A percentile compares a stretch with the other conserved stretches of the same genome.
Conservation (phyloP, 2,329 filamentous ascomycete genomes). For the Botrytis porri region DNA sequence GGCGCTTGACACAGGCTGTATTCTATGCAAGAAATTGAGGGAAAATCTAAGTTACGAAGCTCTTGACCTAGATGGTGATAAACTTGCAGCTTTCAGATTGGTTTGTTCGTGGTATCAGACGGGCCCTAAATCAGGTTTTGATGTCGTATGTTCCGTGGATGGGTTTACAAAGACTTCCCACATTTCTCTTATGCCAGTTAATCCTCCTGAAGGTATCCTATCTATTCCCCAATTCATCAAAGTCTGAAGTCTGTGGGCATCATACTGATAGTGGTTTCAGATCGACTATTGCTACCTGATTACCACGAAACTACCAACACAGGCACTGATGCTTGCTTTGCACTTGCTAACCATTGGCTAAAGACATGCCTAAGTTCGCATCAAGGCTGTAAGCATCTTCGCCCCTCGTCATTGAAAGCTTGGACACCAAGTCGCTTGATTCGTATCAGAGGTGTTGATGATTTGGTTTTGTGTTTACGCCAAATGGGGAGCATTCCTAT, state of each 20-base stretch:
- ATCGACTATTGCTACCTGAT: neutral
- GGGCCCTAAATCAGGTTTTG: no score
- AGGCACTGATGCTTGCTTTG: neutral
- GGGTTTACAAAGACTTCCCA: no score
- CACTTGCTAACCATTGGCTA: neutral
- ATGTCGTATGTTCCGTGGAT: no score
- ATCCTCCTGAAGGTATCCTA: neutral
- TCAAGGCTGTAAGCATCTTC: fast-evolving
- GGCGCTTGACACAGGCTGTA: neutral
- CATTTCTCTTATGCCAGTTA: fast-evolving
- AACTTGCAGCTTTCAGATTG: neutral
- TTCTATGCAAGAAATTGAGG: neutral
- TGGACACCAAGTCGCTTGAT: neutral
- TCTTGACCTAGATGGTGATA: neutral
- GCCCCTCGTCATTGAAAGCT: neutral
- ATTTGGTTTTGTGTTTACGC: neutral
- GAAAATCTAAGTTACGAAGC: fast-evolving
- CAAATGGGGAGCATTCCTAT: neutral
- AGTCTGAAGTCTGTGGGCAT: neutral
- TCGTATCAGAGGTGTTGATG: fast-evolving
- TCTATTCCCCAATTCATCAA: neutral
- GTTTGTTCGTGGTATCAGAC: no score
- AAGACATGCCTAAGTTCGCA: neutral
- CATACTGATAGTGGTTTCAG: neutral
- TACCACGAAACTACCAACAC: neutral